Evolutionary conservation across 768 basidiomycete species (phyloP).

Genomic region (Collybia nuda): DNA sequence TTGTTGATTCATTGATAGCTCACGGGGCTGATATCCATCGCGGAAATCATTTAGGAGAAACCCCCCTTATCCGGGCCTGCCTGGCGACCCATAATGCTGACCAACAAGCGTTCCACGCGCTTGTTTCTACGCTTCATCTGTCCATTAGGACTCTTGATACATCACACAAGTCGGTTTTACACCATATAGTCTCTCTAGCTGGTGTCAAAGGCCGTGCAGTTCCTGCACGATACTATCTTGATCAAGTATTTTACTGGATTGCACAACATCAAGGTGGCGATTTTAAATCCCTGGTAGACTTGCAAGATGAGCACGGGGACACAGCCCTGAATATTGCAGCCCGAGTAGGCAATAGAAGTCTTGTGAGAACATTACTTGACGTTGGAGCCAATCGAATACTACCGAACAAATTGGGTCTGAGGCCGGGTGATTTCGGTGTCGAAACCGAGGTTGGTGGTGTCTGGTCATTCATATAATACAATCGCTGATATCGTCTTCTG

Average conservation of each 20-base stretch:
- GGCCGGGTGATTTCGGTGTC: conserved; percentile 93
- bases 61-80: conserved; percentile 89
- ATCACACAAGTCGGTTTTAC: conserved; percentile 80
- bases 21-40: conserved; percentile 86
- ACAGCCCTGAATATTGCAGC: conserved; percentile 96
- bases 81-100: conserved; percentile 88
- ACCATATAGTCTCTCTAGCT: conserved; percentile 89
- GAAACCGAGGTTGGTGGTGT: conserved; percentile 75
- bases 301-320: conserved; percentile 94
- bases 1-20: conserved; percentile 67
- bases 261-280: conserved; percentile 74
- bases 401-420: conserved; percentile 90
- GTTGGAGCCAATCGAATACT: conserved; percentile 89
- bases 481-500: neutral
- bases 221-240: conserved; percentile 88
- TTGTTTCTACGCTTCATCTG: conserved; percentile 63
- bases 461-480: neutral
- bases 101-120: conserved; percentile 64
- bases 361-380: conserved; percentile 86
- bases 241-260: conserved; percentile 85
- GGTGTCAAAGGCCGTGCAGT: conserved; percentile 87
- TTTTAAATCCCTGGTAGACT: conserved; percentile 79
- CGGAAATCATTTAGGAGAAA: conserved; percentile 94
- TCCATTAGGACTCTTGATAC: conserved; percentile 90
- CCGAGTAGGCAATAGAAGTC: conserved; percentile 83